A percentile compares a stretch with the other conserved stretches of the same genome.
phyloP scores from a whole-genome alignment of 2,329 filamentous ascomycete genomes.

The Beauveria sp. region DNA sequence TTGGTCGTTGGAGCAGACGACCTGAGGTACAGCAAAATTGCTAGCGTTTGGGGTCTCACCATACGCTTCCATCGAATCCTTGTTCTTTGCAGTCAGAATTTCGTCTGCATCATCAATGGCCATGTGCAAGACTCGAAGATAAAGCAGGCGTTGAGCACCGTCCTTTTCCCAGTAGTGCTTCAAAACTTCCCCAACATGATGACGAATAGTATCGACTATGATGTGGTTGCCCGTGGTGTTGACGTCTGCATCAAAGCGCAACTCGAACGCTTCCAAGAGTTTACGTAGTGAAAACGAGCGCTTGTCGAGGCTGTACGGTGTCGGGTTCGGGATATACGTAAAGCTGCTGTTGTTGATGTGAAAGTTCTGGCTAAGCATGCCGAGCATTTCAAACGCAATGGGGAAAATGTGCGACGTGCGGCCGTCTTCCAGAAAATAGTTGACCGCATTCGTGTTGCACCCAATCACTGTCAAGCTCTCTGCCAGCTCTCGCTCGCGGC shows the following conservation, averaged over 20 bases:
- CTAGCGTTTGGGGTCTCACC: not conserved
- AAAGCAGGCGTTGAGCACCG: constrained; percentile 21
- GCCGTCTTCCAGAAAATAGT: constrained; percentile 32
- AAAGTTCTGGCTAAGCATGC: constrained; percentile 46
- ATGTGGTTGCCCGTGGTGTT: constrained; percentile 15
- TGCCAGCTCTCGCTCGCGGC: constrained; percentile 40
- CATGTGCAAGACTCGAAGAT: constrained; percentile 32
- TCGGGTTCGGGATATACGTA: constrained; percentile 50
- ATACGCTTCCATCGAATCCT: constrained; percentile 4
- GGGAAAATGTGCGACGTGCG: constrained; percentile 42
- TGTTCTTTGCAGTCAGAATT: constrained; percentile 30
- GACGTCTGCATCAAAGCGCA: constrained; percentile 20
- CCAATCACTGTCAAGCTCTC: constrained; percentile 46
- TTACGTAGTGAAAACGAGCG: constrained; percentile 36
- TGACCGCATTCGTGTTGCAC: constrained; percentile 44
- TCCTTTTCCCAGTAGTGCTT: constrained; percentile 17
- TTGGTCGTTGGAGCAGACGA: not conserved
- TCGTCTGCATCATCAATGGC: constrained; percentile 35
- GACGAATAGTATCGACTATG: constrained; percentile 19
- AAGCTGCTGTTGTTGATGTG: constrained; percentile 43
- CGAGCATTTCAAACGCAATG: constrained; percentile 51
- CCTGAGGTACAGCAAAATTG: not conserved
- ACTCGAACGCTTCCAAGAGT: constrained; percentile 32
- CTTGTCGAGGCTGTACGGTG: constrained; percentile 45
- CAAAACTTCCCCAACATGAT: constrained; percentile 21